Base-by-base conservation (phyloP, 2,329 filamentous ascomycete species). In the Beauveria brongniartii region DNA sequence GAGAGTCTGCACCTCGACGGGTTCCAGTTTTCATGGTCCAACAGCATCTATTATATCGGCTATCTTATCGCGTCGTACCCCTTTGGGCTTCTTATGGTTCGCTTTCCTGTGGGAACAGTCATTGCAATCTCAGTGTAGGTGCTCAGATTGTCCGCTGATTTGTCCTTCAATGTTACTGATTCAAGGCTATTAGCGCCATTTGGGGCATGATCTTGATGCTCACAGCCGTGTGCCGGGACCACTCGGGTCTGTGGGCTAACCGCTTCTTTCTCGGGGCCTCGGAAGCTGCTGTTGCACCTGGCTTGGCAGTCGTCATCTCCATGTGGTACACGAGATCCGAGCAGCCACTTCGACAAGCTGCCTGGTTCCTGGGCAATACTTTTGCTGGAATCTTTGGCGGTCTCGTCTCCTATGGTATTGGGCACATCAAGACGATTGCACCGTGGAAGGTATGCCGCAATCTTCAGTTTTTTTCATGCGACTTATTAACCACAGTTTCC, bases 11-110 rank as follows among this genome's bases (percentile, higher is more conserved):
- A 71, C 14, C 69, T 83, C 24, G 72, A 74, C 8, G 79, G 80
- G 5, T 71, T 78, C 46, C 74, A 84, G 52, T 83, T 82, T 63
- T 77, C 77, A 7, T 83, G 80, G 79, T 71, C 79, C 0, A 71
- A 72, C 9, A 76, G 69, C 44, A 77, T 82, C 68, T 81, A 81
- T 64, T 82, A 81, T 67, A 77, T 82, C 65, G 79, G 79, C 0
- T 82, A 82, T 59, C 68, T 82, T 8, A 28, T 69, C 9, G 68
- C 69, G 2, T 70, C 65, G 5, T 72, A 69, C 37, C 66, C 69
- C 0, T 63, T 62, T 3, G 69, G 62, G 24, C 28, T 67, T 30
- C 12, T 70, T 9, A 68, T 72, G 62, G 64, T 71, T 7, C 65
- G 65, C 10, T 67, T 64, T 52, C 66, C 63, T 2, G 66, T 72